Percentiles rank a stretch among this genome's conserved stretches.
Conservation (phyloP, 2,329 filamentous ascomycete species). For the Mycogone perniciosa region DNA sequence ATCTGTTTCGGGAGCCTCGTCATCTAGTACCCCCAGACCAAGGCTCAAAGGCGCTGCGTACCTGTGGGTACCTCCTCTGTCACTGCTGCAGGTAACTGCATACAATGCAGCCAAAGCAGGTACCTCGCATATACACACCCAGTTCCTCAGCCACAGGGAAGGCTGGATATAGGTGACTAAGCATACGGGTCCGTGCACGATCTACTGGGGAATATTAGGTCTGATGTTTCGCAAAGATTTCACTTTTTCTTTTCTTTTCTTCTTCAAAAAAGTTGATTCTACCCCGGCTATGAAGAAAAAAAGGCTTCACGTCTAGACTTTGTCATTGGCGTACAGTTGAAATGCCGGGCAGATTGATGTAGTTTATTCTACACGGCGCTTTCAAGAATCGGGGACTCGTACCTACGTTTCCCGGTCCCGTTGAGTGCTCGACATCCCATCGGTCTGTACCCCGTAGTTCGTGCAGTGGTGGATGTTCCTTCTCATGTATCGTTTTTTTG, state of each 20-base stretch:
- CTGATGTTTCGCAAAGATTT: neutral
- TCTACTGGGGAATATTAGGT: neutral
- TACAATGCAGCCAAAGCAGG: neutral
- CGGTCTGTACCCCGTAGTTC: neutral
- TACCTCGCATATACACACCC: neutral
- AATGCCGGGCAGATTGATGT: slow-evolving; percentile 51
- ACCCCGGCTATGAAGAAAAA: slow-evolving; percentile 48
- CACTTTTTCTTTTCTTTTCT: slow-evolving; percentile 24
- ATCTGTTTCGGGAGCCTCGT: no score
- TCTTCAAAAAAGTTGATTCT: slow-evolving; percentile 51
- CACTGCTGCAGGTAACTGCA: neutral
- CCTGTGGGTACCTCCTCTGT: neutral
- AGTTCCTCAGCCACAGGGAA: neutral
- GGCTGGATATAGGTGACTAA: neutral
- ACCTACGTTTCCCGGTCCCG: slow-evolving; percentile 52
- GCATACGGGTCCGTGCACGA: slow-evolving; percentile 24
- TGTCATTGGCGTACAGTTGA: slow-evolving; percentile 47
- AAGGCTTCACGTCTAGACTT: slow-evolving; percentile 43
- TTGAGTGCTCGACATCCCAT: slow-evolving; percentile 54
- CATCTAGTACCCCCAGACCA: no score
- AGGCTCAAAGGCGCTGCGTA: neutral
- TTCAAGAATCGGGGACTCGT: slow-evolving; percentile 59
- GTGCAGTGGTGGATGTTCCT: slow-evolving; percentile 18
- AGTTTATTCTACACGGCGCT: slow-evolving; percentile 42
- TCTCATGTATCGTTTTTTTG: slow-evolving; percentile 10